Conservation (phyloP, 2,329 filamentous ascomycete genomes). For the Colletotrichum euphorbiae region DNA sequence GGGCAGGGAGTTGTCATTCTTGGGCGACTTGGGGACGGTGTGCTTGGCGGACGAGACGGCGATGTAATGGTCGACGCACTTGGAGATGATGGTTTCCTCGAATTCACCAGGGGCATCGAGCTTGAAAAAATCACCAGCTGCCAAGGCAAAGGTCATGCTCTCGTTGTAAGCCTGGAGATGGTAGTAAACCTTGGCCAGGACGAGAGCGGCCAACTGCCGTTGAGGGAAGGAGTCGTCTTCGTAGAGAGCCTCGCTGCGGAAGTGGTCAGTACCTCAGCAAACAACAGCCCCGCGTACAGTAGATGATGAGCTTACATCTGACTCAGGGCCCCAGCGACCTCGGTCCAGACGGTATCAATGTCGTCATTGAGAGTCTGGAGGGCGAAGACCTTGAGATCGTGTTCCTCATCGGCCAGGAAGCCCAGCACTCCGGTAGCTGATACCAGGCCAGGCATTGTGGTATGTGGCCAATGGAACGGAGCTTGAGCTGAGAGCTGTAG, state of each 20-base stretch:
- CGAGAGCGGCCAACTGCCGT: conserved; percentile 91
- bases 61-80: conserved; percentile 98
- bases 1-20: conserved; percentile 63
- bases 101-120: conserved; percentile 93
- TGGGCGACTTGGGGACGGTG: conserved; percentile 56
- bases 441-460: conserved; percentile 87
- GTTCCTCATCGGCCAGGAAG: conserved; percentile 94
- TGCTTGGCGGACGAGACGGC: conserved; percentile 71
- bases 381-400: conserved; percentile 93
- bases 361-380: conserved; percentile 95
- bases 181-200: conserved; percentile 98
- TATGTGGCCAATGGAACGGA: conserved; percentile 40
- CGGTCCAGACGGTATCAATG: conserved; percentile 97
- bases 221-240: conserved; percentile 96
- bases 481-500: conserved; percentile 25
- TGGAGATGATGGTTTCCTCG: conserved; percentile 98
- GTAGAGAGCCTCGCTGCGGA: conserved; percentile 88
- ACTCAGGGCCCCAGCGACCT: conserved; percentile 91
- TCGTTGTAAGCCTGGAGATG: conserved; percentile 99
- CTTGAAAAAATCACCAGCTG: conserved; percentile 94
- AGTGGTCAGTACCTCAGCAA: conserved; percentile 30
- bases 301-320: conserved; percentile 76
- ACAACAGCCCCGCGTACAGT: not conserved
- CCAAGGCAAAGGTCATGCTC: conserved; percentile 97
- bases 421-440: conserved; percentile 95